These are phyloP conservation scores for Cladophialophora chaetospira DNA, from an alignment of 2,329 filamentous ascomycete genomes.

Conservation along the genomic window DNA sequence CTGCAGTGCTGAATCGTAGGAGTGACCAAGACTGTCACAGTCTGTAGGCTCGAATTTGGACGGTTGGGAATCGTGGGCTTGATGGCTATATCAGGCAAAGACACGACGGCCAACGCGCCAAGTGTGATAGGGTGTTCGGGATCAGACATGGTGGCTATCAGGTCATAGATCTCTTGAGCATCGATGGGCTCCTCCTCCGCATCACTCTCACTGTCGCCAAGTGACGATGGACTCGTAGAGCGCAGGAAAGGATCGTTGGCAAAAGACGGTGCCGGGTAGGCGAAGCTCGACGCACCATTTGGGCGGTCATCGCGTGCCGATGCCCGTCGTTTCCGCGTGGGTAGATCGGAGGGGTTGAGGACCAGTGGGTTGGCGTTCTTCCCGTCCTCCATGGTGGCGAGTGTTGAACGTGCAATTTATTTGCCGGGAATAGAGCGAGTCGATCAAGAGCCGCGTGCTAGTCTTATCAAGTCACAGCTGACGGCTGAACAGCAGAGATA, in stretches of 20 bases:
- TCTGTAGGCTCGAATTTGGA: slow-evolving; percentile 63
- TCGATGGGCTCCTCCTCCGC: slow-evolving; percentile 83
- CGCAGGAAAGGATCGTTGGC: slow-evolving; percentile 52
- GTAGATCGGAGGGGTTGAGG: slow-evolving; percentile 82
- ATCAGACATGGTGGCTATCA: slow-evolving; percentile 92
- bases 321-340: slow-evolving; percentile 66
- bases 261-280: slow-evolving; percentile 53
- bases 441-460: no score
- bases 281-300: slow-evolving; percentile 50
- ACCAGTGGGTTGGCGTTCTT: slow-evolving; percentile 90
- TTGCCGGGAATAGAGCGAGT: not conserved
- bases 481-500: no score
- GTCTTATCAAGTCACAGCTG: no score
- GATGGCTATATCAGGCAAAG: slow-evolving; percentile 89
- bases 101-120: slow-evolving; percentile 90
- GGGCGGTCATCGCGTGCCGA: slow-evolving; percentile 46
- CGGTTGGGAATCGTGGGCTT: slow-evolving; percentile 63
- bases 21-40: slow-evolving; percentile 84
- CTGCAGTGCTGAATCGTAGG: slow-evolving; percentile 97
- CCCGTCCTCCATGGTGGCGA: slow-evolving; percentile 31
- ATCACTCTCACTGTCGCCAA: slow-evolving; percentile 48
- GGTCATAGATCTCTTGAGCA: slow-evolving; percentile 94
- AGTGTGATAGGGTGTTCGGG: slow-evolving; percentile 95
- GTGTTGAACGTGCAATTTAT: not conserved
- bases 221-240: slow-evolving; percentile 40